These are phyloP conservation scores for Phoma sp. DNA, from an alignment of 2,329 filamentous ascomycete genomes.

Conservation along the genomic window DNA sequence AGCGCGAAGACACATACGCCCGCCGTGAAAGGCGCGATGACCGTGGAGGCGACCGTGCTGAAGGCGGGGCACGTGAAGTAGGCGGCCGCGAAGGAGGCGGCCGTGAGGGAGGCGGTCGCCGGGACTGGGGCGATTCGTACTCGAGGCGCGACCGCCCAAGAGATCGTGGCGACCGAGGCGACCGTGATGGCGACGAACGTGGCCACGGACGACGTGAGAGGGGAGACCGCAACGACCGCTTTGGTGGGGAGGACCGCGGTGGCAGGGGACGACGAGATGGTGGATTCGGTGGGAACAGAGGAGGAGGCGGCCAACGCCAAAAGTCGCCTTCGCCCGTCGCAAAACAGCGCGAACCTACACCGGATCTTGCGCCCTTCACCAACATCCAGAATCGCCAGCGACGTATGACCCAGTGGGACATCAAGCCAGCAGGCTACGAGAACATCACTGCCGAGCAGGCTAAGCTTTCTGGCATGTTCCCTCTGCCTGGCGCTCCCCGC, in stretches of 20 bases:
- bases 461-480: constrained; percentile 98
- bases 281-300: constrained; percentile 23
- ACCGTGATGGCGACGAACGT: constrained; percentile 44
- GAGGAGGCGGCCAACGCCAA: constrained; percentile 55
- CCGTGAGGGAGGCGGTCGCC: constrained; percentile 55
- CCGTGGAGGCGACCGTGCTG: constrained; percentile 57
- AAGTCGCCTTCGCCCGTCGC: constrained; percentile 77
- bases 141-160: constrained; percentile 44
- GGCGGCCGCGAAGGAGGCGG: constrained; percentile 1
- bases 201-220: constrained; percentile 42
- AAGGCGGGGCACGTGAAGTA: constrained; percentile 58
- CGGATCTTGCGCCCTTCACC: constrained; percentile 87
- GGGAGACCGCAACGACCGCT: constrained; percentile 53
- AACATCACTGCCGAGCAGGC: constrained; percentile 98
- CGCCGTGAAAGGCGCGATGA: constrained; percentile 64
- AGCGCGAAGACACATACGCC: constrained; percentile 90
- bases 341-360: constrained; percentile 94
- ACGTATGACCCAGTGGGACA: constrained; percentile 97
- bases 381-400: constrained; percentile 85
- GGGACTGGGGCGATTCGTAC: constrained; percentile 66
- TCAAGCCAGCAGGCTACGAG: constrained; percentile 97
- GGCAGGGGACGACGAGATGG: constrained; percentile 33
- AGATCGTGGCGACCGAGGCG: constrained; percentile 37
- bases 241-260: constrained; percentile 49
- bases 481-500: constrained; percentile 90